A percentile compares a stretch with the other conserved stretches of the same genome.
Evolutionary conservation across 228 moss, liverwort and hornwort genomes (phyloP).

Genomic region (Sphagnum fallax): DNA sequence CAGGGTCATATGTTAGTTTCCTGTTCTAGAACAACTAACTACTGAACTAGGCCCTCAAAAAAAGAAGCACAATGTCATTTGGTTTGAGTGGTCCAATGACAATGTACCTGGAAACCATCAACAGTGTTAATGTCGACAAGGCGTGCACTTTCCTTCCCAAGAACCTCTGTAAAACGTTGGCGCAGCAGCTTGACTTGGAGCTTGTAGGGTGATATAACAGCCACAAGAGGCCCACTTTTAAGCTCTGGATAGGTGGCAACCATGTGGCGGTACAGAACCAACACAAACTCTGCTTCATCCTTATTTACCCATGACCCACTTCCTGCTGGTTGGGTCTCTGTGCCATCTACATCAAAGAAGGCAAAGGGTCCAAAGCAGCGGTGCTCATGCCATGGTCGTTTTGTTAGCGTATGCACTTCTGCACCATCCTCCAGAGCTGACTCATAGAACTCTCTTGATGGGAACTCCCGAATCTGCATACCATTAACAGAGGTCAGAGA

Average conservation of each 20-base stretch:
- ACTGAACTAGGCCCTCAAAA: no score
- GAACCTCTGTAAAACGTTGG: conserved; percentile 69
- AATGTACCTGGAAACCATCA: conserved; percentile 90
- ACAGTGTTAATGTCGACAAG: conserved; percentile 93
- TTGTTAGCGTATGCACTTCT: conserved; percentile 63
- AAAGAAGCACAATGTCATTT: no score
- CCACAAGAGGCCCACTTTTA: conserved; percentile 66
- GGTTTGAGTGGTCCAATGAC: not conserved
- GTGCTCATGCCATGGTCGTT: conserved; percentile 95
- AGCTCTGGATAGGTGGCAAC: conserved; percentile 70
- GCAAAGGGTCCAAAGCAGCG: conserved; percentile 90
- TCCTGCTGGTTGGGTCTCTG: conserved; percentile 85
- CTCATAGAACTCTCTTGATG: conserved; percentile 86
- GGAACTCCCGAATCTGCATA: conserved; percentile 86
- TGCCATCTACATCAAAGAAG: conserved; percentile 78
- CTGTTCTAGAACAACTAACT: not conserved
- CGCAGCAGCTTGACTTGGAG: conserved; percentile 96
- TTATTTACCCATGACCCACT: conserved; percentile 97
- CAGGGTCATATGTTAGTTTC: not conserved
- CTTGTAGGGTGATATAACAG: conserved; percentile 97
- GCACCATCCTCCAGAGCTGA: conserved; percentile 70
- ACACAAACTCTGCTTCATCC: conserved; percentile 89
- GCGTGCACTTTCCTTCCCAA: conserved; percentile 81
- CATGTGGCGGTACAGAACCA: conserved; percentile 80
- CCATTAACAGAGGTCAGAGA: not conserved